These are phyloP conservation scores for Penicillium salamii DNA, from an alignment of 495 filamentous ascomycete genomes.

Conservation along the genomic window DNA sequence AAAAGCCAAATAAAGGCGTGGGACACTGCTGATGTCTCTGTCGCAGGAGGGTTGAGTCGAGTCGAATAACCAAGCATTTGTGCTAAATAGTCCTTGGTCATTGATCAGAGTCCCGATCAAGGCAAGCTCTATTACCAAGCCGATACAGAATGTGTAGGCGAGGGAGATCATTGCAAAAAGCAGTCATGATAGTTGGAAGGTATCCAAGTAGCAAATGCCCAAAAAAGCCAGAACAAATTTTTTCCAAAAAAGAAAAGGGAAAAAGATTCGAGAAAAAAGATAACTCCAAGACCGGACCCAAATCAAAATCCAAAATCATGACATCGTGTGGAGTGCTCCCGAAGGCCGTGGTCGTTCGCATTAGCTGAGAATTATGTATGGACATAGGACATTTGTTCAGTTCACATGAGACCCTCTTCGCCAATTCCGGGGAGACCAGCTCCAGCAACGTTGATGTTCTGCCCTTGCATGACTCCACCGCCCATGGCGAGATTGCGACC, in stretches of 20 bases:
- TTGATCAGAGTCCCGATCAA: slow-evolving; percentile 11
- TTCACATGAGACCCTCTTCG: slow-evolving; percentile 48
- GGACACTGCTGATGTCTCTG: too few species aligned
- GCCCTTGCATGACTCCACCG: slow-evolving; percentile 50
- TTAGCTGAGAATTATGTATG: slow-evolving; percentile 24
- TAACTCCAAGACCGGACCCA: slow-evolving; percentile 26
- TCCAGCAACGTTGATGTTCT: slow-evolving; percentile 51
- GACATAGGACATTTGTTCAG: slow-evolving; percentile 13
- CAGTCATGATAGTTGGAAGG: slow-evolving; percentile 6
- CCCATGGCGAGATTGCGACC: slow-evolving; percentile 41
- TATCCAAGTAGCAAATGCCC: slow-evolving; percentile 5
- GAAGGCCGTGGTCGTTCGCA: slow-evolving; percentile 22
- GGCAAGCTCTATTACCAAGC: slow-evolving; percentile 20
- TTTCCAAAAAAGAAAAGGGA: slow-evolving; percentile 6
- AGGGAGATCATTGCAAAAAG: slow-evolving; percentile 20
- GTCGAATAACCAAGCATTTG: background rate
- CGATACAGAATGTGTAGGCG: slow-evolving; percentile 11
- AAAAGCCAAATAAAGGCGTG: too few species aligned
- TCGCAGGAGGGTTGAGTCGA: background rate
- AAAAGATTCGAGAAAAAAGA: slow-evolving; percentile 11
- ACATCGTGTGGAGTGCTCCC: slow-evolving; percentile 20
- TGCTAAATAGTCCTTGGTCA: slow-evolving; percentile 19
- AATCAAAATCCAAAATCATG: slow-evolving; percentile 22
- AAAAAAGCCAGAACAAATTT: background rate
- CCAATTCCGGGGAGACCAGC: slow-evolving; percentile 51